Evolutionary conservation across 441 rosid genomes (phyloP).

Genomic region (Erodium texanum): DNA sequence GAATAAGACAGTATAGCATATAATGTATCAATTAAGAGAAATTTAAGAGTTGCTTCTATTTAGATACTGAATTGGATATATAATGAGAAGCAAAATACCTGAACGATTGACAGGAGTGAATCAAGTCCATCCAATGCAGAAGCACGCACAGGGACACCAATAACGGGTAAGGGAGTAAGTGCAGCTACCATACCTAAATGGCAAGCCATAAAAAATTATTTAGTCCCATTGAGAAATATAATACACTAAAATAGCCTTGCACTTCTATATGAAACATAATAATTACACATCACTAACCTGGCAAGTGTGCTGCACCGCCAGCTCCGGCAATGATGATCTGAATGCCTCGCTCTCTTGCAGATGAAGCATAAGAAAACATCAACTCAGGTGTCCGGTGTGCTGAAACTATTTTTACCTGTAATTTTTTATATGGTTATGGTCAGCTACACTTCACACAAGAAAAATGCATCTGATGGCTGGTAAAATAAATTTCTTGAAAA

Average conservation of each 20-base stretch:
- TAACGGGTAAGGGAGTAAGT: slow-evolving; percentile 82
- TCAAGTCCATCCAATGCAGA: slow-evolving; percentile 80
- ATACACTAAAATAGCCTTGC: not conserved
- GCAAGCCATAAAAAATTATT: slow-evolving; percentile 1
- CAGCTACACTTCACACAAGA: slow-evolving; percentile 5
- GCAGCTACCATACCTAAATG: slow-evolving; percentile 90
- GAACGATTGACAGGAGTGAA: slow-evolving; percentile 88
- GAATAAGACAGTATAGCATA: too few relatives aligned
- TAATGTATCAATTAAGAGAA: too few relatives aligned
- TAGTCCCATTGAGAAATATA: not conserved
- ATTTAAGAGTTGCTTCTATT: too few relatives aligned
- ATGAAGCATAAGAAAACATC: slow-evolving; percentile 74
- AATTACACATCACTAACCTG: slow-evolving; percentile 38
- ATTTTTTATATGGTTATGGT: slow-evolving; percentile 10
- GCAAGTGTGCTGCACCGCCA: slow-evolving; percentile 98
- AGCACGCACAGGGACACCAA: slow-evolving; percentile 88
- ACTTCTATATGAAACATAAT: not conserved
- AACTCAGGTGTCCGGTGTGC: slow-evolving; percentile 88
- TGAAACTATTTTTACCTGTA: slow-evolving; percentile 70
- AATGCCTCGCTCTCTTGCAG: slow-evolving; percentile 59
- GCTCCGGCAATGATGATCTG: slow-evolving; percentile 93
- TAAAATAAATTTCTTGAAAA: not conserved
- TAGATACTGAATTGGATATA: too few relatives aligned
- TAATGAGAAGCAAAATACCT: slow-evolving; percentile 34
- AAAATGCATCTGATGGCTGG: not conserved